Percentiles rank a stretch among this genome's conserved stretches.
phyloP scores from a whole-genome alignment of 345 rosid species.

The Populus alba region DNA sequence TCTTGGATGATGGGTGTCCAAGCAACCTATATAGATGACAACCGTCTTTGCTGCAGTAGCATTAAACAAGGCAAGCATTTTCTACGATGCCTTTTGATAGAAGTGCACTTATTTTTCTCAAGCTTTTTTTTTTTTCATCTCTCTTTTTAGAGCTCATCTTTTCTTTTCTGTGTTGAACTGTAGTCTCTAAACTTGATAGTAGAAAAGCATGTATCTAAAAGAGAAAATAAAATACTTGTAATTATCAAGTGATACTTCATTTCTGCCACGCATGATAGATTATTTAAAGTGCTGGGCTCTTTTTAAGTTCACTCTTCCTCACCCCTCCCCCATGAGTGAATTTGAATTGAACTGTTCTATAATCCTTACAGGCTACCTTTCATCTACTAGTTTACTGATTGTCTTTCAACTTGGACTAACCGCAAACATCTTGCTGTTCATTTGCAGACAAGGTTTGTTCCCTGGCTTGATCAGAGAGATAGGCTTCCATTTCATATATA shows the following conservation, averaged over 20 bases:
- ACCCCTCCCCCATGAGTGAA: background rate
- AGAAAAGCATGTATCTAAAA: background rate
- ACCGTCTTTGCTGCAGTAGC: conserved; percentile 86
- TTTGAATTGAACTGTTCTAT: background rate
- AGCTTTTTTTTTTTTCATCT: background rate
- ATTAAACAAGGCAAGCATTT: conserved; percentile 65
- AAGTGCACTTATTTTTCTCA: background rate
- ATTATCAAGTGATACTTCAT: background rate
- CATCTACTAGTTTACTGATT: background rate
- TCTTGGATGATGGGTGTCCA: conserved; percentile 98
- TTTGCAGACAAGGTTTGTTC: conserved; percentile 33
- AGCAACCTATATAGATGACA: conserved; percentile 87
- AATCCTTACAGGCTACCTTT: background rate
- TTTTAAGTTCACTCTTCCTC: background rate
- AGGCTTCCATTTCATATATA: background rate
- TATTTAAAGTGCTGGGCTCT: background rate
- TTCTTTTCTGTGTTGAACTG: background rate
- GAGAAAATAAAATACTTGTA: background rate
- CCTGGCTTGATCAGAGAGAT: conserved; percentile 4
- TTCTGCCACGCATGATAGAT: background rate
- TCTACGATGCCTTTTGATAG: background rate
- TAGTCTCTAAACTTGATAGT: background rate
- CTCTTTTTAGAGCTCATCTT: background rate
- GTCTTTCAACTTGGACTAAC: background rate
- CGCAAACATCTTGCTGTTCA: background rate